These are phyloP conservation scores for Butyriboletus loyo DNA, from an alignment of 768 basidiomycete genomes.

Conservation along the genomic window DNA sequence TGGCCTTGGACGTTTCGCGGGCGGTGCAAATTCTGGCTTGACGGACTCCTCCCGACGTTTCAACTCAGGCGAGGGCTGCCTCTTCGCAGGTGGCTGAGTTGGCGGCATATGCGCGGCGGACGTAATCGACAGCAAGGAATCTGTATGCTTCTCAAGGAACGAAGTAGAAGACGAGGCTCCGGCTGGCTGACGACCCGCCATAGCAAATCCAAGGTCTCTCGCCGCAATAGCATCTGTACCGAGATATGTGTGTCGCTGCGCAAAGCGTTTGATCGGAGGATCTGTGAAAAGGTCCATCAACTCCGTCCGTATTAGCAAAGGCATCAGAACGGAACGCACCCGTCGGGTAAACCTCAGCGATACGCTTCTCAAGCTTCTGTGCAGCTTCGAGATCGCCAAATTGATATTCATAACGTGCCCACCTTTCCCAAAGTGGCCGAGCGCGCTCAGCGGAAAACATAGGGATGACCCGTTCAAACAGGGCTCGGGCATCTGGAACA, in stretches of 20 bases:
- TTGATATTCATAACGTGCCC: conserved; percentile 94
- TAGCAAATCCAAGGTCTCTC: conserved; percentile 81
- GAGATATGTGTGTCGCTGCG: conserved; percentile 70
- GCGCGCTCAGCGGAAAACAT: conserved; percentile 78
- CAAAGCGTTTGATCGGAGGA: conserved; percentile 86
- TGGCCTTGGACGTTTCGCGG: conserved; percentile 44
- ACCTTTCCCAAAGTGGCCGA: conserved; percentile 89
- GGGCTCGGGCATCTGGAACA: conserved; percentile 81
- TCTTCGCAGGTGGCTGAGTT: conserved; percentile 23
- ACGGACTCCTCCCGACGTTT: conserved; percentile 43
- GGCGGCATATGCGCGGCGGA: conserved; percentile 27
- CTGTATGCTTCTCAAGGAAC: conserved; percentile 35
- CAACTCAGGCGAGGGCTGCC: conserved; percentile 34
- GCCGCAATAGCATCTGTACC: conserved; percentile 86
- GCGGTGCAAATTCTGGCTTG: conserved; percentile 38
- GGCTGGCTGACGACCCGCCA: conserved; percentile 34
- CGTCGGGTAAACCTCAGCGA: conserved; percentile 82
- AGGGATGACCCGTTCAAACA: conserved; percentile 86
- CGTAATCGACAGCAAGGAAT: conserved; percentile 34
- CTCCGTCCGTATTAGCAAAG: background rate
- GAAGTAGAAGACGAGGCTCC: conserved; percentile 19
- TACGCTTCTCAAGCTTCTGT: conserved; percentile 85
- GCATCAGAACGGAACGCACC: conserved; percentile 45
- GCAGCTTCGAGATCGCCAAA: conserved; percentile 90
- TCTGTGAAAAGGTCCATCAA: conserved; percentile 44